These are phyloP conservation scores for Avena insularis DNA, from an alignment of 176 grass and related monocot species.

Conservation along the genomic window DNA sequence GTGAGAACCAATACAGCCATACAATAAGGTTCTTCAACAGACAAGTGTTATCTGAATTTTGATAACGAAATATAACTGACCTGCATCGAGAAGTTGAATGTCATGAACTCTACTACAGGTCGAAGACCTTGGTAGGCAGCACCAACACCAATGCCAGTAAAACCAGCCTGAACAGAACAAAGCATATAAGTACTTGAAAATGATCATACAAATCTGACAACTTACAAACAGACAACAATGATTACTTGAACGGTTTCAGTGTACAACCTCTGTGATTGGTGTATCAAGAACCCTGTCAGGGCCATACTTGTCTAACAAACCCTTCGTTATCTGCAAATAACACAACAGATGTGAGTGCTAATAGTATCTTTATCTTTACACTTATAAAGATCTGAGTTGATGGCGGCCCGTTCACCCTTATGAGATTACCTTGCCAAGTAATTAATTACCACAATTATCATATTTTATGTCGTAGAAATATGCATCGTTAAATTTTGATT, in stretches of 20 bases:
- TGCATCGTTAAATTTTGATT: background rate
- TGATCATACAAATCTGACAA: background rate
- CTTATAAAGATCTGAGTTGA: background rate
- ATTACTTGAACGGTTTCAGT: background rate
- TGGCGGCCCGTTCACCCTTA: background rate
- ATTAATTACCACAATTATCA: background rate
- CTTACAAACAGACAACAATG: background rate
- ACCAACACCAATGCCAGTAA: constrained; percentile 96
- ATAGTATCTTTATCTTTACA: background rate
- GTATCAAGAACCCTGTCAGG: constrained; percentile 98
- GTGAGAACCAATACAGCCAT: background rate
- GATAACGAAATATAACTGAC: constrained; percentile 32
- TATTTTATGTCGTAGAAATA: no score
- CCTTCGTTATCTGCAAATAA: constrained; percentile 86
- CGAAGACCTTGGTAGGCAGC: constrained; percentile 94
- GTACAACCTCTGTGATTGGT: constrained; percentile 89
- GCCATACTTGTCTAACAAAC: constrained; percentile 97
- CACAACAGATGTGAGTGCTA: constrained; percentile 6
- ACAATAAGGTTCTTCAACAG: constrained; percentile 3
- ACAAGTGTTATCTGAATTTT: background rate
- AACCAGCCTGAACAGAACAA: constrained; percentile 76
- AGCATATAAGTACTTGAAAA: constrained; percentile 12
- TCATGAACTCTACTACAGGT: constrained; percentile 97
- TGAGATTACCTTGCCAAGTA: background rate
- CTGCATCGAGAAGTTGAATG: constrained; percentile 99